Conservation (phyloP, 2,329 filamentous ascomycete genomes). For the Xylogone sp. region DNA sequence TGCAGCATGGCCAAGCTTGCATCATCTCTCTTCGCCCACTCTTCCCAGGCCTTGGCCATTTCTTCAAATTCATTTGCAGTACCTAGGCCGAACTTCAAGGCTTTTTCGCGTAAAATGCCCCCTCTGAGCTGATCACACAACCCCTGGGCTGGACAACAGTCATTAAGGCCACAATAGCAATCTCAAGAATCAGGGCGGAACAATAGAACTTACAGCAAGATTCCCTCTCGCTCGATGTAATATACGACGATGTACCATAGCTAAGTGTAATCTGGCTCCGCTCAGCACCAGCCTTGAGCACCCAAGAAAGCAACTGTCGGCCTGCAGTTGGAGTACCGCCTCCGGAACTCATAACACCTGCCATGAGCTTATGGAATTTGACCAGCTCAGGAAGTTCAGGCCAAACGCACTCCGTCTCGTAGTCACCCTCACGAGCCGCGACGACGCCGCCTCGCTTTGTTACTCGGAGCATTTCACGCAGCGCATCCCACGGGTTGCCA, state of each 20-base stretch:
- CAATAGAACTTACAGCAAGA: constrained; percentile 15
- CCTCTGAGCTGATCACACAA: constrained; percentile 17
- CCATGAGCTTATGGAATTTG: constrained; percentile 21
- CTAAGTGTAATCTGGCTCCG: constrained; percentile 12
- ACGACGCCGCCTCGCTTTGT: constrained; percentile 49
- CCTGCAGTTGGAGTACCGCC: constrained; percentile 20
- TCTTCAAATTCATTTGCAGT: constrained; percentile 21
- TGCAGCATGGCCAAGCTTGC: constrained; percentile 21
- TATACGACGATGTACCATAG: constrained; percentile 17
- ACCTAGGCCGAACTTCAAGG: constrained; percentile 13
- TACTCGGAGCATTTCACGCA: constrained; percentile 52
- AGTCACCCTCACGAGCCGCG: constrained; percentile 37
- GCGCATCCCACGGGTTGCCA: constrained; percentile 41
- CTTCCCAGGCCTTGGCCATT: constrained; percentile 23
- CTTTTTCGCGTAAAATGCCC: constrained; percentile 18
- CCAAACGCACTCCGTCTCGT: constrained; percentile 28
- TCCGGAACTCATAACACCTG: constrained; percentile 11
- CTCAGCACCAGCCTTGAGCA: constrained; percentile 21
- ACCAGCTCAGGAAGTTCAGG: constrained; percentile 24
- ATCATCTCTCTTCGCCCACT: constrained; percentile 21
- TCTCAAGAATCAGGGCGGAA: constrained; percentile 6
- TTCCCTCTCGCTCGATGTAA: constrained; percentile 15
- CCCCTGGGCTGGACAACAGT: constrained; percentile 17
- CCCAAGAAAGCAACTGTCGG: constrained; percentile 26
- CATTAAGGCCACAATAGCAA: constrained; percentile 13